Evolutionary conservation across 2,329 filamentous ascomycete species (phyloP), one percentile per base, ranked within the genome.

Genomic region (Emmonsia crescens): DNA sequence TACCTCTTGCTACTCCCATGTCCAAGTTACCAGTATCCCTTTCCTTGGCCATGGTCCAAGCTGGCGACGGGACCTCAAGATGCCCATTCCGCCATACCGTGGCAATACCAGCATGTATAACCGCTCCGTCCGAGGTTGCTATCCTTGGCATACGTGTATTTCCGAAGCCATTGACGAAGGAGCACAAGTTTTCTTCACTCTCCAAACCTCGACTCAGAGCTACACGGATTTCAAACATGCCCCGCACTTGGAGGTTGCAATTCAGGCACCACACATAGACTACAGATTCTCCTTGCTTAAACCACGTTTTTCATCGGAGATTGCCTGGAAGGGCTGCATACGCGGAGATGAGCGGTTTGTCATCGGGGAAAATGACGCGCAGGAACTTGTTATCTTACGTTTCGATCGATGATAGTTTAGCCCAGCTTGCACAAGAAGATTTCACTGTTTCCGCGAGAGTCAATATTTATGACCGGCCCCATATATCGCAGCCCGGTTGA

Each of bases 341-440:
- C 79, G 73, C 42, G 85, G 84, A 1, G 82, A 85, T 63, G 84
- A 87, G 70, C 72, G 82, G 60, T 86, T 83, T 78, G 60, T 87
- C n/a, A 71, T 87, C 12, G 84, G 85, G 0, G 82, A 86, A 72
- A 84, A 83, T 67, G 64, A 66, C 1, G 68, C 75, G 9, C 77
- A 80, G 38, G 76, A 78, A 63, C 69, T 87, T 54, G 81, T 82
- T 0, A 72, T 87, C 61, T 73, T 82, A 62, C 71, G 78, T 60
- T 86, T 87, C 64, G 72, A 75, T 57, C 55, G 55, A 29, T 57
- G 24, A 31, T 33, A 38, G 5, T 40, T 38, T 14, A 8, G 29
- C 5, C 10, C n/a, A 1, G n/a, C 52, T 33, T n/a, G 29, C 14
- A 21, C 14, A 12, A 49, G 21, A 49, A 49, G 21, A 49, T 49